phyloP scores from a whole-genome alignment of 257 asterid species.

The Solanum paucissectum region DNA sequence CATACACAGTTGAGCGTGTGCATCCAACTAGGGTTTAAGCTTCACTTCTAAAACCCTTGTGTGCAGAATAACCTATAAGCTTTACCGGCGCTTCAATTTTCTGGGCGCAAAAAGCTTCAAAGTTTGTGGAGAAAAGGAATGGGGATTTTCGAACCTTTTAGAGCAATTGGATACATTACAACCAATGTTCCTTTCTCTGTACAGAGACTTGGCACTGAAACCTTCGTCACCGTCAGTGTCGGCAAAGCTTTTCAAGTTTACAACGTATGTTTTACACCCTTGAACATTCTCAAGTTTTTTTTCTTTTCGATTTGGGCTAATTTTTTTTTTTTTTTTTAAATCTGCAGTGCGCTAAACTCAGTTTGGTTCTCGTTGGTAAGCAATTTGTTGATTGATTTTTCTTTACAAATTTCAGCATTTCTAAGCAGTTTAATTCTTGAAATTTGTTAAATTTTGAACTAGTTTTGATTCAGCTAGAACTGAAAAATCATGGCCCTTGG shows the following conservation, averaged over 20 bases:
- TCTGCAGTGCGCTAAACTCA: constrained; percentile 85
- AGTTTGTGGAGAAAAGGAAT: constrained; percentile 4
- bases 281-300: not conserved
- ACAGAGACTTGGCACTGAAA: constrained; percentile 82
- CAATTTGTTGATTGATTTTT: not conserved
- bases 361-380: constrained; percentile 78
- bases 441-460: not conserved
- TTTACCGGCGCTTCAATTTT: not conserved
- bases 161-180: constrained; percentile 80
- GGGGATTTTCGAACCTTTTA: constrained; percentile 76
- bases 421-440: not conserved
- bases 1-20: not conserved
- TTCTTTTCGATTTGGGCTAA: not conserved
- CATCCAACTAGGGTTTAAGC: not conserved
- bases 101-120: not conserved
- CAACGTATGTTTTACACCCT: constrained; percentile 30
- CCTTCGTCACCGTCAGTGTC: constrained; percentile 84
- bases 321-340: not conserved
- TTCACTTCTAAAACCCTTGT: not conserved
- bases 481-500: not conserved
- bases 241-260: constrained; percentile 86
- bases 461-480: not conserved
- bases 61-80: not conserved
- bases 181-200: constrained; percentile 69
- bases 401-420: not conserved